phyloP scores from a whole-genome alignment of 179 eudicot genomes.

The Gypsophila paniculata region DNA sequence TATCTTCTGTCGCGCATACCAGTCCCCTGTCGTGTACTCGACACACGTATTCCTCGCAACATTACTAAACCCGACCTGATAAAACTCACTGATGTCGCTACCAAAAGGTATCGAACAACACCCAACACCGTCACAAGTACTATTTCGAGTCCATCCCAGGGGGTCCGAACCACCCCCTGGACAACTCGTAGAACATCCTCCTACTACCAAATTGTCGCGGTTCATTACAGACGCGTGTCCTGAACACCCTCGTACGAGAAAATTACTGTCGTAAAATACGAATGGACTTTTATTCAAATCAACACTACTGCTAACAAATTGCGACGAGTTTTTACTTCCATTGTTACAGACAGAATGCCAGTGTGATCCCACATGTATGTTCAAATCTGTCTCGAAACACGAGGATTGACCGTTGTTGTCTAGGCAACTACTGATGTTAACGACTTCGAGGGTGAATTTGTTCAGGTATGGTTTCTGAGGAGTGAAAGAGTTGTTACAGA shows the following conservation, averaged over 20 bases:
- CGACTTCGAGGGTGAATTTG: background rate
- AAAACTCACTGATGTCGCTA: conserved; percentile 14
- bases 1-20: conserved; percentile 14
- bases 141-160: background rate
- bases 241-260: conserved; percentile 15
- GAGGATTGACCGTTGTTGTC: conserved; percentile 5
- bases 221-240: conserved; percentile 14
- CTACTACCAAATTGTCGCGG: conserved; percentile 6
- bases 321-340: conserved; percentile 3
- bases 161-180: background rate
- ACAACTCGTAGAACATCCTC: conserved; percentile 14
- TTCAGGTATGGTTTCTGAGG: conserved; percentile 10
- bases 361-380: background rate
- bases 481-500: conserved; percentile 8
- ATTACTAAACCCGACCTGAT: conserved; percentile 17
- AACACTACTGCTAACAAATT: conserved; percentile 5
- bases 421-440: conserved; percentile 10
- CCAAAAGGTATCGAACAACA: conserved; percentile 21
- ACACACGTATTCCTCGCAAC: conserved; percentile 17
- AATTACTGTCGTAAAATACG: background rate
- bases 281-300: conserved; percentile 14
- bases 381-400: conserved; percentile 15
- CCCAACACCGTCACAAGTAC: conserved; percentile 23
- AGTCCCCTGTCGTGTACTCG: conserved; percentile 10
- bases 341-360: conserved; percentile 16